A percentile compares a stretch with the other conserved stretches of the same genome.
phyloP scores from a whole-genome alignment of 1,284 basidiomycete genomes.

The Prillingera fragicola region DNA sequence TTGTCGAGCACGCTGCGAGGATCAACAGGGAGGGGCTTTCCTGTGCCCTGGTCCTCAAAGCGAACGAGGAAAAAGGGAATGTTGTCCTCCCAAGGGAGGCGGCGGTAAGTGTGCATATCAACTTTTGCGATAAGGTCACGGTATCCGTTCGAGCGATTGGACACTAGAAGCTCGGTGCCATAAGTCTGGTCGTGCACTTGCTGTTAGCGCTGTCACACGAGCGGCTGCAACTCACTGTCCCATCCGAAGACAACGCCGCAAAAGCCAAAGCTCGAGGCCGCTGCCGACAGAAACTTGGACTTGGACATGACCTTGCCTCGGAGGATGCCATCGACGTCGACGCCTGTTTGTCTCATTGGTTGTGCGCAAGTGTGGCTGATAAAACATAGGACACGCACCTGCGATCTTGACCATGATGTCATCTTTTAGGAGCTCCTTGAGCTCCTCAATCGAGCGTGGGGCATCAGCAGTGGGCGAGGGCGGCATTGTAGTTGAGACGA shows the following conservation, averaged over 20 bases:
- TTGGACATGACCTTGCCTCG: conserved; percentile 94
- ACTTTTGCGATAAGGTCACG: conserved; percentile 77
- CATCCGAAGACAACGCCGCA: conserved; percentile 72
- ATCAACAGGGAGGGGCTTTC: conserved; percentile 69
- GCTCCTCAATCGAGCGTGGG: conserved; percentile 58
- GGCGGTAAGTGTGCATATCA: conserved; percentile 75
- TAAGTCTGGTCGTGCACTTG: conserved; percentile 70
- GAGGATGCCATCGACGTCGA: conserved; percentile 78
- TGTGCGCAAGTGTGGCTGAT: not conserved
- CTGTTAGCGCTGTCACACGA: not conserved
- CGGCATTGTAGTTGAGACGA: conserved; percentile 18
- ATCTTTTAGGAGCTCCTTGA: conserved; percentile 55
- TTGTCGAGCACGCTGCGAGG: conserved; percentile 73
- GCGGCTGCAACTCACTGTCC: conserved; percentile 47
- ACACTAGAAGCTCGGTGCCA: conserved; percentile 76
- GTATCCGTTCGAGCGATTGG: conserved; percentile 86
- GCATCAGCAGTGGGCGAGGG: conserved; percentile 51
- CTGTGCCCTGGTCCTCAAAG: conserved; percentile 78
- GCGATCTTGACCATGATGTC: conserved; percentile 90
- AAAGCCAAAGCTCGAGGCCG: conserved; percentile 83
- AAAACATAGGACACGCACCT: conserved; percentile 49
- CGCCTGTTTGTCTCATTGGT: conserved; percentile 24
- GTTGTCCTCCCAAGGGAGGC: conserved; percentile 87
- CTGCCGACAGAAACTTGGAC: conserved; percentile 82
- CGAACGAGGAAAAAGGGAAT: conserved; percentile 89